phyloP scores from a whole-genome alignment of 108 stramenopile genomes.

The Stephanodiscus triporus region DNA sequence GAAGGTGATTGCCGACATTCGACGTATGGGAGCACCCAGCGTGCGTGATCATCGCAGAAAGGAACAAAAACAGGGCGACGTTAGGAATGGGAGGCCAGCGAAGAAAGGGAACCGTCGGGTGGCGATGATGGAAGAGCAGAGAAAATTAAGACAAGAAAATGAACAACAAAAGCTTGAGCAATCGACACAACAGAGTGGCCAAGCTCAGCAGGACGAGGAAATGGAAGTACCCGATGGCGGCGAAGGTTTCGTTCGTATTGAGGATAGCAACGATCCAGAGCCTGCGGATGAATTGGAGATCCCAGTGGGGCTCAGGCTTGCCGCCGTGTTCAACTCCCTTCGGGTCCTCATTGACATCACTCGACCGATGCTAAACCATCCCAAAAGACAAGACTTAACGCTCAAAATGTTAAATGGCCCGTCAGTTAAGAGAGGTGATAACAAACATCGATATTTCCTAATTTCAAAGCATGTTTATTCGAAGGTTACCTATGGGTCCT shows the following conservation, averaged over 20 bases:
- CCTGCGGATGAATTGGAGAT: constrained; percentile 1
- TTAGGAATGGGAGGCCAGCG: not conserved
- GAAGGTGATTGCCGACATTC: constrained; percentile 12
- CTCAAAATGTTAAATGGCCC: constrained; percentile 47
- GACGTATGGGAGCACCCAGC: constrained; percentile 21
- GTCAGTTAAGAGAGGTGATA: constrained; percentile 18
- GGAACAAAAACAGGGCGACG: not conserved
- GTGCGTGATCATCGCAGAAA: not conserved
- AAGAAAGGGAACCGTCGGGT: too few relatives aligned
- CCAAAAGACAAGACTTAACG: constrained; percentile 12
- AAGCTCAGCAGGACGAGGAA: constrained; percentile 3
- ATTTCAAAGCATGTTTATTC: constrained; percentile 31
- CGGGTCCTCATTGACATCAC: constrained; percentile 34
- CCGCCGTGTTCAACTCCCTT: constrained; percentile 47
- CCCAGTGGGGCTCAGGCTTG: constrained; percentile 9
- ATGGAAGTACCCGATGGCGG: constrained; percentile 4
- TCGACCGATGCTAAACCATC: constrained; percentile 41
- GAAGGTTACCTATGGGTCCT: constrained; percentile 10
- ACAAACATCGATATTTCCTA: constrained; percentile 12
- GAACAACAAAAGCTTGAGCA: constrained; percentile 21
- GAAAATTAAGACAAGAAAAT: constrained; percentile 23
- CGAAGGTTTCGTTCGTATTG: constrained; percentile 7
- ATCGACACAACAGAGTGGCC: not conserved
- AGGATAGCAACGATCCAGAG: not conserved
- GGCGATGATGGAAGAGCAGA: constrained; percentile 41